Conservation (phyloP, 331 rosid genomes). For the Acacia concinna region DNA sequence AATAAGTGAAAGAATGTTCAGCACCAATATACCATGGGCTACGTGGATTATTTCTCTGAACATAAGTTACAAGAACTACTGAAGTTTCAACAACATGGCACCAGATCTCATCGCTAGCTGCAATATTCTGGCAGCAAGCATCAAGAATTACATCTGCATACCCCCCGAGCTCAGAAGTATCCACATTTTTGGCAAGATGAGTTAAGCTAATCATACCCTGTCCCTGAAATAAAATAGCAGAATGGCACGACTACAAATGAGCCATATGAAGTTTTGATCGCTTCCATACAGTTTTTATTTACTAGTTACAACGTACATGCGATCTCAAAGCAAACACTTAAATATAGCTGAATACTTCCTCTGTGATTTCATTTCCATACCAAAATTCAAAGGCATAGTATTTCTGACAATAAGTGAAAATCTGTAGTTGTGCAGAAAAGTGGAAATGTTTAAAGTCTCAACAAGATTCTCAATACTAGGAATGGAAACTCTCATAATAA, state of each 20-base stretch:
- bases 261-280: background rate
- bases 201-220: slow-evolving; percentile 75
- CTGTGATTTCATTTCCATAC: background rate
- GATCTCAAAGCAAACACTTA: background rate
- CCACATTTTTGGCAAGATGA: slow-evolving; percentile 73
- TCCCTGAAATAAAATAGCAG: slow-evolving; percentile 52
- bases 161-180: slow-evolving; percentile 61
- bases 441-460: background rate
- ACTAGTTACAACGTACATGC: background rate
- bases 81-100: slow-evolving; percentile 75
- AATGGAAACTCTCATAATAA: background rate
- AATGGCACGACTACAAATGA: background rate
- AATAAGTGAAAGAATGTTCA: slow-evolving; percentile 23
- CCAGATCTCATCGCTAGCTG: slow-evolving; percentile 85
- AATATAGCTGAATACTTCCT: background rate
- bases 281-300: background rate
- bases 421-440: background rate
- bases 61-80: slow-evolving; percentile 59
- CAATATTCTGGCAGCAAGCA: slow-evolving; percentile 95
- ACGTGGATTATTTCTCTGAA: slow-evolving; percentile 79
- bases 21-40: slow-evolving; percentile 67
- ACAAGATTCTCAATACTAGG: background rate
- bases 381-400: no score
- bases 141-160: slow-evolving; percentile 83
- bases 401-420: background rate